Evolutionary conservation across 345 rosid species (phyloP).

Genomic region (Bruguiera gymnorhiza): DNA sequence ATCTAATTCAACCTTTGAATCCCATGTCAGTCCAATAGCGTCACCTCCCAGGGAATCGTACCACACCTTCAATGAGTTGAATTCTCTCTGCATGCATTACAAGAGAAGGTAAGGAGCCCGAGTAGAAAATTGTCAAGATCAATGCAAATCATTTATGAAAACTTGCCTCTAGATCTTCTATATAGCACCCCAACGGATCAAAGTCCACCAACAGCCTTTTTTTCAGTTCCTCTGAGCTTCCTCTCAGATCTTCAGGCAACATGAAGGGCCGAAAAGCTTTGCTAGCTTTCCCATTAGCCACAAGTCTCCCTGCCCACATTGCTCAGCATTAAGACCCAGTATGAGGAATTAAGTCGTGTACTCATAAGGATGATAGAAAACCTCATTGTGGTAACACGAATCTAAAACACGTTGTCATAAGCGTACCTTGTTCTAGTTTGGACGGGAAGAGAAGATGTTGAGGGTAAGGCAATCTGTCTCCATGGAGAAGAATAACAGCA

Average conservation of each 20-base stretch:
- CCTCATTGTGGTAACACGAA: background rate
- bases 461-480: conserved; percentile 69
- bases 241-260: conserved; percentile 51
- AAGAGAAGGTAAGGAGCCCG: conserved; percentile 15
- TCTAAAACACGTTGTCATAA: background rate
- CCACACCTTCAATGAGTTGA: conserved; percentile 64
- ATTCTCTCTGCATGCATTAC: conserved; percentile 49
- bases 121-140: background rate
- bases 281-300: conserved; percentile 66
- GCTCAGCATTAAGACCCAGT: background rate
- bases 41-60: conserved; percentile 87
- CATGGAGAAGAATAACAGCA: conserved; percentile 82
- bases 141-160: background rate
- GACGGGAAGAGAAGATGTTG: conserved; percentile 74
- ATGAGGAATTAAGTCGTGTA: background rate
- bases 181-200: conserved; percentile 67
- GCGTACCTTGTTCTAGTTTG: conserved; percentile 59
- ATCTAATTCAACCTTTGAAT: conserved; percentile 53
- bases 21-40: conserved; percentile 83
- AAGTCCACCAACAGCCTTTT: conserved; percentile 62
- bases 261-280: conserved; percentile 58
- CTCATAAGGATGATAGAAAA: background rate
- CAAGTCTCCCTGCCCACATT: conserved; percentile 54
- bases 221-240: conserved; percentile 51
- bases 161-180: conserved; percentile 69